Conservation (phyloP, 148 eudicot species). For the Cornus suecica region DNA sequence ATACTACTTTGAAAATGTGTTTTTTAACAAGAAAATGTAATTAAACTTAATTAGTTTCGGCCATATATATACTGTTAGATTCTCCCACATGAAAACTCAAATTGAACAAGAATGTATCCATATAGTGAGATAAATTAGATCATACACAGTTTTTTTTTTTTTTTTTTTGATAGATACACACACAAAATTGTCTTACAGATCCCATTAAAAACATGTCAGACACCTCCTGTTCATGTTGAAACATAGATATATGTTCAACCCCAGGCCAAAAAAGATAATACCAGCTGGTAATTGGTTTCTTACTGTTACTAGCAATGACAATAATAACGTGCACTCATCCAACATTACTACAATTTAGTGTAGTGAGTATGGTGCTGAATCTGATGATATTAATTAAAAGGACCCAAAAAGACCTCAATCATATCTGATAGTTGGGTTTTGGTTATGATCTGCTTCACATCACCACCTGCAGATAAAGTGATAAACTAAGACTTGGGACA, state of each 20-base stretch:
- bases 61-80: background rate
- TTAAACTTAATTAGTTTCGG: background rate
- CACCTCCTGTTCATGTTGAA: background rate
- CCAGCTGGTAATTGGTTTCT: background rate
- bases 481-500: constrained; percentile 39
- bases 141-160: no score
- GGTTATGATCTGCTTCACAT: constrained; percentile 72
- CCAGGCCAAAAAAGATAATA: background rate
- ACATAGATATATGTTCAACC: background rate
- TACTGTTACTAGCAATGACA: background rate
- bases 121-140: no score
- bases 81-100: background rate
- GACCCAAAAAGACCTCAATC: constrained; percentile 60
- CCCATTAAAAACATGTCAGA: background rate
- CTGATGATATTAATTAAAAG: constrained; percentile 3
- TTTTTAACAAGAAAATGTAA: background rate
- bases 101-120: background rate
- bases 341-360: constrained; percentile 8
- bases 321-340: background rate
- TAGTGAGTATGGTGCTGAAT: background rate
- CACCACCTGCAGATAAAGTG: constrained; percentile 86
- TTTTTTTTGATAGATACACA: no score
- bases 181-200: background rate
- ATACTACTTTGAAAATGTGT: background rate
- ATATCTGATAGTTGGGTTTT: constrained; percentile 56